phyloP scores from a whole-genome alignment of 176 grass and related monocot species.

The Bothriochloa decipiens region DNA sequence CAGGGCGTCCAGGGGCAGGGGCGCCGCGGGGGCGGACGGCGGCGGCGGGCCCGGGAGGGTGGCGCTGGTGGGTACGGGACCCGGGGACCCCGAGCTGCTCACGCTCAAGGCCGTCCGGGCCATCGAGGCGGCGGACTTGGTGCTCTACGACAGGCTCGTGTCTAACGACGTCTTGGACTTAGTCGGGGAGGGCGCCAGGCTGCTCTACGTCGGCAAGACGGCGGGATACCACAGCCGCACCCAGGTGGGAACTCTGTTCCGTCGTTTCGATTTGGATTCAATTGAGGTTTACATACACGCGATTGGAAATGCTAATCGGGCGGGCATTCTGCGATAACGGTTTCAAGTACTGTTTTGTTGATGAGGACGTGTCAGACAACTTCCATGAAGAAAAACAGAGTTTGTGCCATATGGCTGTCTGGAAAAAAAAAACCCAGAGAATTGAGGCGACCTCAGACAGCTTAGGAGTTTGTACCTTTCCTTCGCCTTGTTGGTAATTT shows the following conservation, averaged over 20 bases:
- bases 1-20: constrained; percentile 45
- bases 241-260: constrained; percentile 48
- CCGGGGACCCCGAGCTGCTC: constrained; percentile 86
- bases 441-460: neutral
- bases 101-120: constrained; percentile 88
- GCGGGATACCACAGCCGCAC: constrained; percentile 96
- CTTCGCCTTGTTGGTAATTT: neutral
- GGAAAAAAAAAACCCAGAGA: neutral
- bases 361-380: neutral
- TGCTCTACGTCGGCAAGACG: constrained; percentile 93
- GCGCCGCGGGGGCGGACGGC: neutral
- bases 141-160: constrained; percentile 89
- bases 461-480: neutral
- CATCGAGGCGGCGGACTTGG: constrained; percentile 82
- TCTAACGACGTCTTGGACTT: constrained; percentile 89
- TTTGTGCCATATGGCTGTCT: neutral
- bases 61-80: constrained; percentile 89
- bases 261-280: neutral
- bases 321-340: neutral
- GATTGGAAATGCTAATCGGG: neutral
- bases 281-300: too few species aligned
- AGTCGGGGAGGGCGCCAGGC: constrained; percentile 66
- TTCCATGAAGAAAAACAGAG: constrained; percentile 9
- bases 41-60: constrained; percentile 60
- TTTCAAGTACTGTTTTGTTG: neutral